Percentiles rank a stretch among this genome's conserved stretches.
These are phyloP conservation scores for Pseudogymnoascus sp. DNA, from an alignment of 2,329 filamentous ascomycete species.

Conservation along the genomic window DNA sequence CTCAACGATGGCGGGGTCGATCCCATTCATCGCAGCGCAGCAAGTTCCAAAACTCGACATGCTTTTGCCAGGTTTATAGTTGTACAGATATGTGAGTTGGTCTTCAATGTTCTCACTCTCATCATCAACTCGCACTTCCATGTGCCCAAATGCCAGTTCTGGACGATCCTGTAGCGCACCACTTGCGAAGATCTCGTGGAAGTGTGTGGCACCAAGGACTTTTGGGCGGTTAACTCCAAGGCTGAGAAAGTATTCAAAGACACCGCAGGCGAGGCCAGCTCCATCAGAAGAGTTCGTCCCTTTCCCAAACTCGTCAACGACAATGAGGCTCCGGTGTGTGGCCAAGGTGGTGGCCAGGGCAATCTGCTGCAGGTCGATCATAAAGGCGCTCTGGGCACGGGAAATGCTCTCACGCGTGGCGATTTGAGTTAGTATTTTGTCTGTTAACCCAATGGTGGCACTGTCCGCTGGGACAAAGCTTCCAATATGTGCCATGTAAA, in stretches of 20 bases:
- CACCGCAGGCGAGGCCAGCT: conserved; percentile 48
- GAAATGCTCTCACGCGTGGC: conserved; percentile 60
- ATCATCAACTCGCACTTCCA: conserved; percentile 58
- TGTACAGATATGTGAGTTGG: conserved; percentile 69
- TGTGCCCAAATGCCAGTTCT: conserved; percentile 55
- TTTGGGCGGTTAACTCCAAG: conserved; percentile 42
- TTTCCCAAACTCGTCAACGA: conserved; percentile 88
- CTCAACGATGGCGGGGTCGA: conserved; percentile 62
- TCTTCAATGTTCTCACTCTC: conserved; percentile 44
- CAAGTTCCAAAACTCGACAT: conserved; percentile 75
- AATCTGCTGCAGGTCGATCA: conserved; percentile 80
- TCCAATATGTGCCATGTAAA: conserved; percentile 87
- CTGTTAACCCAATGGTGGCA: conserved; percentile 76
- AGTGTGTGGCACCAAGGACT: conserved; percentile 55
- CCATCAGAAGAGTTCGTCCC: conserved; percentile 52
- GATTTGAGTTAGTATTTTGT: conserved; percentile 84
- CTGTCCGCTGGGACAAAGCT: conserved; percentile 78
- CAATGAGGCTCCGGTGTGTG: conserved; percentile 67
- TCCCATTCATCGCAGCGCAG: conserved; percentile 81
- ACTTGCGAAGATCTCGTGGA: conserved; percentile 64
- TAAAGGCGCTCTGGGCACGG: conserved; percentile 53
- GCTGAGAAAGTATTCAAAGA: conserved; percentile 48
- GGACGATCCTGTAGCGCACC: conserved; percentile 44
- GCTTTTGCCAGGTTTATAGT: conserved; percentile 57
- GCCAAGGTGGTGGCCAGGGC: conserved; percentile 66